phyloP scores from a whole-genome alignment of 129 eudicot genomes.

The Centella asiatica region DNA sequence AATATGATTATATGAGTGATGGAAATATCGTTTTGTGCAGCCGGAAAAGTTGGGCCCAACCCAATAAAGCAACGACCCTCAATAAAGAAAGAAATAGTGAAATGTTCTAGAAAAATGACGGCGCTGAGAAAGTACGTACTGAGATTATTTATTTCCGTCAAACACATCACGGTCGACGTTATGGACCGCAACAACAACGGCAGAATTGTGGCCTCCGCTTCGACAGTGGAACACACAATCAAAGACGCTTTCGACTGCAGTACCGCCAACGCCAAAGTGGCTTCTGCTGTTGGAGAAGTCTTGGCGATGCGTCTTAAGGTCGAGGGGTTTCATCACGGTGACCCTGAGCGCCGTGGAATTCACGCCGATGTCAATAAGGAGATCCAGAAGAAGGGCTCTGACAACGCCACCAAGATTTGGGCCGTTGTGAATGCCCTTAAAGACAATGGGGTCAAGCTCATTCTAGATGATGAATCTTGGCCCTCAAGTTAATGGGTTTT shows the following conservation, averaged over 20 bases:
- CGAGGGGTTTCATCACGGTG: constrained; percentile 56
- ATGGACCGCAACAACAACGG: constrained; percentile 33
- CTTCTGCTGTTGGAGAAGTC: constrained; percentile 67
- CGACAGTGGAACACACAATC: constrained; percentile 59
- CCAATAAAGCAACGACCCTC: no score
- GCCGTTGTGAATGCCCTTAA: constrained; percentile 50
- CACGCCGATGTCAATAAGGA: constrained; percentile 50
- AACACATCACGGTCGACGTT: constrained; percentile 31
- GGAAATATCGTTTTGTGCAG: no score
- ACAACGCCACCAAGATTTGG: constrained; percentile 57
- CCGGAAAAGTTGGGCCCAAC: no score
- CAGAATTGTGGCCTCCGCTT: constrained; percentile 58
- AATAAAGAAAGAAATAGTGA: no score
- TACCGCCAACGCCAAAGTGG: constrained; percentile 63
- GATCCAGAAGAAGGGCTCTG: constrained; percentile 56
- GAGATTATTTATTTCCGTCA: constrained; percentile 27
- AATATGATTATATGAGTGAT: no score
- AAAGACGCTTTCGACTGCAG: constrained; percentile 65
- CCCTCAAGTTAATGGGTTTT: not conserved
- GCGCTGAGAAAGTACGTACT: constrained; percentile 24
- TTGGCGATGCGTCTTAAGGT: constrained; percentile 64
- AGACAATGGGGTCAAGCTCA: constrained; percentile 48
- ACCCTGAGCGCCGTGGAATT: constrained; percentile 38
- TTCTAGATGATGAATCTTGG: constrained; percentile 20
- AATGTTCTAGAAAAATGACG: no score